A percentile compares a stretch with the other conserved stretches of the same genome.
Evolutionary conservation across 2,329 filamentous ascomycete species (phyloP).

Genomic region (Calonectria crousiana): DNA sequence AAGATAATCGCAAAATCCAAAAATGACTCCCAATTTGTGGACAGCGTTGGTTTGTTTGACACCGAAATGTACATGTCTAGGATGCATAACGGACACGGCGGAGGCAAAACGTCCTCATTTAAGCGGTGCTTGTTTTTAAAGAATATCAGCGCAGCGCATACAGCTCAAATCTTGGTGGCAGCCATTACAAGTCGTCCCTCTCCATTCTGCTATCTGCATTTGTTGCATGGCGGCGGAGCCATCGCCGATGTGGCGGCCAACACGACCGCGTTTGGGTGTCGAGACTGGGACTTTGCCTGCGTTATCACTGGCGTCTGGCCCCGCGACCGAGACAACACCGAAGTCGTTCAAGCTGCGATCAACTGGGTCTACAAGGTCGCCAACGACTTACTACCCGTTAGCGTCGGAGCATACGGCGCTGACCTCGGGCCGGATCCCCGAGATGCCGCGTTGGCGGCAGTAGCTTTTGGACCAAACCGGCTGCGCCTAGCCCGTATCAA

Average conservation of each 20-base stretch:
- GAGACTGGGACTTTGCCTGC: constrained; percentile 74
- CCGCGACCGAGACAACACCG: constrained; percentile 62
- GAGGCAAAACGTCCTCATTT: constrained; percentile 72
- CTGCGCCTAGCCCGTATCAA: constrained; percentile 65
- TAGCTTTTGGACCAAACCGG: constrained; percentile 69
- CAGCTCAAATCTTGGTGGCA: constrained; percentile 53
- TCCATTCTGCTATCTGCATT: constrained; percentile 70
- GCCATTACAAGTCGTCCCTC: constrained; percentile 64
- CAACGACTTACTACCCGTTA: constrained; percentile 60
- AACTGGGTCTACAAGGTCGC: constrained; percentile 70
- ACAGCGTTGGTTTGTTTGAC: constrained; percentile 66
- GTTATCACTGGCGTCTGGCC: constrained; percentile 73
- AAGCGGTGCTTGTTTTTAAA: constrained; percentile 74
- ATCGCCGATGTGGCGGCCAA: constrained; percentile 57
- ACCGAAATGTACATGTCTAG: constrained; percentile 70
- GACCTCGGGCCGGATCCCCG: constrained; percentile 73
- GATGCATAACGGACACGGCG: constrained; percentile 70
- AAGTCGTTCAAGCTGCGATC: constrained; percentile 51
- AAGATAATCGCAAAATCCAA: constrained; percentile 50
- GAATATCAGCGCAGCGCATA: constrained; percentile 50
- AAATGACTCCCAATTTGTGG: constrained; percentile 50
- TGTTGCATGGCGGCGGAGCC: constrained; percentile 70
- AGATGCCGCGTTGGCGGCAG: constrained; percentile 62
- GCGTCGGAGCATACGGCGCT: constrained; percentile 67
- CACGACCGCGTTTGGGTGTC: constrained; percentile 71